phyloP scores from a whole-genome alignment of 192 early-diverging fungal species.

The Mortierella alpina region DNA sequence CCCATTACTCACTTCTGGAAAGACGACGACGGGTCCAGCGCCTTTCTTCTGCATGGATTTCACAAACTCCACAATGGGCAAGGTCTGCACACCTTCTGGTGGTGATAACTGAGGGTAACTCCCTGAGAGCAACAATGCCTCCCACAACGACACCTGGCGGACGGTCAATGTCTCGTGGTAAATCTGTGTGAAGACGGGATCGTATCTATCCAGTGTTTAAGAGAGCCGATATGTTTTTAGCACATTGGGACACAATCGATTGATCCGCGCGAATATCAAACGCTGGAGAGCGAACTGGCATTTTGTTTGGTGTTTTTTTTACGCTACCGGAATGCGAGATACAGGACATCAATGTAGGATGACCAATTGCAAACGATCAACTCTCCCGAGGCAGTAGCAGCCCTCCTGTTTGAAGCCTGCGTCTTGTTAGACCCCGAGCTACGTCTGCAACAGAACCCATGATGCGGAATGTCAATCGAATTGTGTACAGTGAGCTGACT shows the following conservation, averaged over 20 bases:
- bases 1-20: slow-evolving; percentile 67
- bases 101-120: slow-evolving; percentile 58
- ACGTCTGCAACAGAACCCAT: slow-evolving; percentile 24
- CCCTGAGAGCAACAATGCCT: slow-evolving; percentile 60
- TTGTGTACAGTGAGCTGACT: background rate
- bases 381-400: slow-evolving; percentile 67
- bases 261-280: background rate
- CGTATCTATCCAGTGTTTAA: slow-evolving; percentile 54
- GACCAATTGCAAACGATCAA: slow-evolving; percentile 84
- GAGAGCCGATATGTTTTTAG: slow-evolving; percentile 7
- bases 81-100: slow-evolving; percentile 38
- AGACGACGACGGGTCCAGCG: slow-evolving; percentile 70
- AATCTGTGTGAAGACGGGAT: slow-evolving; percentile 72
- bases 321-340: slow-evolving; percentile 71
- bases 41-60: slow-evolving; percentile 50
- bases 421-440: slow-evolving; percentile 21
- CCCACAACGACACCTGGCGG: slow-evolving; percentile 63
- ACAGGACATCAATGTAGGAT: slow-evolving; percentile 87
- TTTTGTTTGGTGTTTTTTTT: background rate
- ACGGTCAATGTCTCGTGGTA: slow-evolving; percentile 61
- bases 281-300: background rate
- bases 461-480: background rate
- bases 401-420: slow-evolving; percentile 22
- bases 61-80: slow-evolving; percentile 56
- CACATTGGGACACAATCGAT: background rate